Base-by-base conservation (phyloP, 441 rosid species). In the Populus trichocarpa region DNA sequence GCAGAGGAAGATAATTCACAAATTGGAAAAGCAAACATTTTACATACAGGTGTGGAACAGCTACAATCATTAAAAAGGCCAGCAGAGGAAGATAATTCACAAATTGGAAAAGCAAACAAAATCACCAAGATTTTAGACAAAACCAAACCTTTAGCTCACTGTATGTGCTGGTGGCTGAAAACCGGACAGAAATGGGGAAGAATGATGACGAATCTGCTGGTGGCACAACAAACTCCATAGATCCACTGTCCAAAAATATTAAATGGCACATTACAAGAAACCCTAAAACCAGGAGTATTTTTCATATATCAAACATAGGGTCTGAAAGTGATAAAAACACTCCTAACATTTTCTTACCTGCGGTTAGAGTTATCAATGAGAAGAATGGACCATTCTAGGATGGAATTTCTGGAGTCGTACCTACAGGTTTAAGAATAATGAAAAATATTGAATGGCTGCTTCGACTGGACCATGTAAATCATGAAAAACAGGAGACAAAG, bases 171-270 rank as follows among this genome's bases (percentile, higher is more conserved):
- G 92, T 81, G 40, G 97, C 98, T 81, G 97, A 88, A 83, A 96
- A 96, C 76, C 85, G 90, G 75, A 94, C 97, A 65, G 96, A 89
- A 75, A 94, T 94, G 67, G 99, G 99, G 86, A 94, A 96, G 87
- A 96, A 96, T 25, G 79, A 87, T 23, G 98, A 90, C 69, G 99
- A 85, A 89, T 96, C 98, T 72, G 88, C 97, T 69, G 99, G 95
- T 75, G 99, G 99, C 80, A 94, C 98, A 65, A 91, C 96, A 80
- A 96, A 96, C 86, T 96, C 99, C 99, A 96, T 88, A 10, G 98
- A 88, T 70, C 99, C 99, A 86, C 99, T 96, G 92, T 87, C 28
- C 79, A 82, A 50, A 33, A 16, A 53, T 16, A 53, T 40, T 33
- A n/a, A 71, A 33, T 59, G 76, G 72, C 11, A 63, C 38, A 23